A percentile compares a stretch with the other conserved stretches of the same genome.
Conservation (phyloP, 106 monocot species). For the Agapanthus africanus region DNA sequence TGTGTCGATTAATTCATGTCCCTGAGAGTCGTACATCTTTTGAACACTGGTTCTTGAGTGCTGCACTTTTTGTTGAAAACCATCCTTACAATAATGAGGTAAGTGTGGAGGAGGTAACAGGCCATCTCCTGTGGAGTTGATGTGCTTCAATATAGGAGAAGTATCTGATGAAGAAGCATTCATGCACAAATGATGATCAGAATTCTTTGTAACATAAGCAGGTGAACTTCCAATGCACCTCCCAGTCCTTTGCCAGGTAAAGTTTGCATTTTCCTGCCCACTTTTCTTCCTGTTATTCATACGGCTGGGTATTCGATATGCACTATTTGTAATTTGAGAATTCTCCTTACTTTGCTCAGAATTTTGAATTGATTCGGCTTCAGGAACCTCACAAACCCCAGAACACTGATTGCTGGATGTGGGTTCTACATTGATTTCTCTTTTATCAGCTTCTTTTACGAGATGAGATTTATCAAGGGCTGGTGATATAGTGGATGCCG, state of each 20-base stretch:
- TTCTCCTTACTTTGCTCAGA: background rate
- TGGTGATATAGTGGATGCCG: background rate
- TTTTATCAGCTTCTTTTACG: background rate
- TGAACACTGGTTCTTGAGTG: background rate
- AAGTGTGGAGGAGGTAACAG: constrained; percentile 8
- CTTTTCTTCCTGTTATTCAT: constrained; percentile 4
- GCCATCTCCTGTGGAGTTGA: background rate
- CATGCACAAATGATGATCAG: background rate
- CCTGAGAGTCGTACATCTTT: background rate
- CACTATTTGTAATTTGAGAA: background rate
- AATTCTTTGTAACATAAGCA: background rate
- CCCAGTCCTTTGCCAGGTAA: constrained; percentile 17
- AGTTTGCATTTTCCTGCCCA: constrained; percentile 17
- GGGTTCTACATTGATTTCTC: background rate
- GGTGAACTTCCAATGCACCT: constrained; percentile 7
- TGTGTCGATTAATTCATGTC: background rate
- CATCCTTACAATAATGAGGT: background rate
- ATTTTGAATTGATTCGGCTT: background rate
- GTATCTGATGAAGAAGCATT: background rate
- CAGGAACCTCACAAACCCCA: background rate
- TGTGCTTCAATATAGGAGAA: constrained; percentile 1
- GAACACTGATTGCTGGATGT: background rate
- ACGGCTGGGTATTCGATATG: background rate
- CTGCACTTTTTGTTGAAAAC: background rate
- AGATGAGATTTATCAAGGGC: background rate